Evolutionary conservation across 2,329 filamentous ascomycete species (phyloP).

Genomic region (Trichoderma atroviride): DNA sequence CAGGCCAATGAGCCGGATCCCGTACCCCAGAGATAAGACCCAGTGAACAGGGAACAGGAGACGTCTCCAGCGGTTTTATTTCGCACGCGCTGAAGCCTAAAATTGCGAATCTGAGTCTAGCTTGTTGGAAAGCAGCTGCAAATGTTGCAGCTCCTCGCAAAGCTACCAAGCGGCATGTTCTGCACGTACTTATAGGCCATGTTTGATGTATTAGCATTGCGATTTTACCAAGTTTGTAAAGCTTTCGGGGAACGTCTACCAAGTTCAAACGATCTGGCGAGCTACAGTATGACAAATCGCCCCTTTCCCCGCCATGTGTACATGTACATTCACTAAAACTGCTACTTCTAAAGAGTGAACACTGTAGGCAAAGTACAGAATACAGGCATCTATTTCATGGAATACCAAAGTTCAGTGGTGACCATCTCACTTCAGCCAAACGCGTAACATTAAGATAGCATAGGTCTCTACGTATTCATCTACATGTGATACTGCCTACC

Average conservation of each 20-base stretch:
- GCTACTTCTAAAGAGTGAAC: too few species aligned
- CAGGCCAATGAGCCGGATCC: background rate
- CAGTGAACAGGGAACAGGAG: background rate
- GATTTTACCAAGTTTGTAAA: background rate
- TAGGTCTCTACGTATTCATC: background rate
- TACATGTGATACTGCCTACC: background rate
- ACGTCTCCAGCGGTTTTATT: background rate
- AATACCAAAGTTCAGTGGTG: too few species aligned
- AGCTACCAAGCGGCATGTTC: background rate
- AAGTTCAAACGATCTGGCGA: background rate
- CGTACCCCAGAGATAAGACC: constrained; percentile 4
- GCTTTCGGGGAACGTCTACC: background rate
- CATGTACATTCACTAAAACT: too few species aligned
- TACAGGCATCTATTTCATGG: too few species aligned
- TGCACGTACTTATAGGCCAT: background rate
- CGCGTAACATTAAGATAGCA: background rate
- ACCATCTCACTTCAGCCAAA: too few species aligned
- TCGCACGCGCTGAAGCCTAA: background rate
- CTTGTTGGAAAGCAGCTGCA: background rate
- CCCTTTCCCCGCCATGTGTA: background rate
- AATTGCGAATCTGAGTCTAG: background rate
- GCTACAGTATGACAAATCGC: background rate
- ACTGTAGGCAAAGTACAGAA: too few species aligned
- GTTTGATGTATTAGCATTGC: background rate
- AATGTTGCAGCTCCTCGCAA: background rate